Conservation (phyloP, 305 asterid species). For the Fraxinus angustifolia region DNA sequence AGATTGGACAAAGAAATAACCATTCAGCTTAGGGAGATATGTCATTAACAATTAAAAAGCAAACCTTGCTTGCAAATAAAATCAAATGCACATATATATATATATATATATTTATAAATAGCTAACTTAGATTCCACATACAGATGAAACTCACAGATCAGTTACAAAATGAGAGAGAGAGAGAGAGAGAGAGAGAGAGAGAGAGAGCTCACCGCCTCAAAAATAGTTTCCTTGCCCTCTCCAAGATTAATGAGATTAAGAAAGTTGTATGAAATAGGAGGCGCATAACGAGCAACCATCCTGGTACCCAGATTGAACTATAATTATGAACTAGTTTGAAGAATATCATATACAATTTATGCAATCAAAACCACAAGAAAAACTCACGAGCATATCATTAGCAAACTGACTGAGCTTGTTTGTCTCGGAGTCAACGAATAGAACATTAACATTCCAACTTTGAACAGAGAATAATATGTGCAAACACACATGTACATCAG, state of each 20-base stretch:
- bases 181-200: constrained; percentile 8
- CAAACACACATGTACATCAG: constrained; percentile 95
- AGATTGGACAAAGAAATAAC: neutral
- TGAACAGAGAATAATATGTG: constrained; percentile 92
- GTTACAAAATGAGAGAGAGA: neutral
- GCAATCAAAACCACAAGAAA: constrained; percentile 9
- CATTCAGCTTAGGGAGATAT: neutral
- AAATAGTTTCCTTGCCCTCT: constrained; percentile 61
- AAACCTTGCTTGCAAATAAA: neutral
- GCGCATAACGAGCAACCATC: constrained; percentile 98
- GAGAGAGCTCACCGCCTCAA: constrained; percentile 71
- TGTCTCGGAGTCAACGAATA: constrained; percentile 94
- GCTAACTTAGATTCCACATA: constrained; percentile 5
- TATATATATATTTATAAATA: neutral
- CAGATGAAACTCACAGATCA: constrained; percentile 1
- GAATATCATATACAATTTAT: constrained; percentile 9
- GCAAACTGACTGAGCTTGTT: constrained; percentile 90
- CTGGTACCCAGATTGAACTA: constrained; percentile 47
- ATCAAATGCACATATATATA: neutral
- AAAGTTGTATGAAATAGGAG: constrained; percentile 94
- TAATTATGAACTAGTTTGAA: constrained; percentile 18
- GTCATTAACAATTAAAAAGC: neutral
- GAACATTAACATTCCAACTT: constrained; percentile 90
- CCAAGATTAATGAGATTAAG: constrained; percentile 91
- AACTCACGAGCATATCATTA: constrained; percentile 99